Base-by-base conservation (phyloP, 2,329 filamentous ascomycete genomes). In the Ustulina deusta region DNA sequence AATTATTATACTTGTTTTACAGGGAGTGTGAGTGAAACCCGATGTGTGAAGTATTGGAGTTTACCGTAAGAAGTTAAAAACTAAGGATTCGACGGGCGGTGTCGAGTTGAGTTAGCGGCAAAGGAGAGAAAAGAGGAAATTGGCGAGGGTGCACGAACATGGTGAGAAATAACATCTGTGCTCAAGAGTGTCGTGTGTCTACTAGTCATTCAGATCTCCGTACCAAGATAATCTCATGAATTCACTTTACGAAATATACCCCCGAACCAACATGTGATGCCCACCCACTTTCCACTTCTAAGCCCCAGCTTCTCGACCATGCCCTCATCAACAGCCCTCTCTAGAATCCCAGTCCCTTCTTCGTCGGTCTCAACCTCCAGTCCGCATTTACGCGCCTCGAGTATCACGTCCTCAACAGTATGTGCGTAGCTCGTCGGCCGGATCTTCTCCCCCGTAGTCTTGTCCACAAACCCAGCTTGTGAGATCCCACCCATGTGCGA, bases 271-370 rank as follows among this genome's bases (percentile, higher is more conserved):
- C 86, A 84, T 55, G 76, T 82, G 51, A 84, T 83, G 72, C 78
- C 87, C 72, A 90, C 82, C 89, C 89, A 92, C 68, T 92, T 91
- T 73, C 78, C 81, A 29, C 90, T 88, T 42, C 89, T 85, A 62
- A 81, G 81, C 2, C 91, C 90, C 52, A 91, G 81, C 56, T 78
- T 79, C 72, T 84, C 84, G n/a, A 85, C 85, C 83, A 90, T 84
- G 0, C 82, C 82, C 65, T 86, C 82, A 76, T 85, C 75, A 78
- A 88, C 78, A 55, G 75, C 78, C 76, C 77, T 81, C 76, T 87
- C 83, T 49, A 75, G 61, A 4, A 80, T 58, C 7, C 59, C 64
- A 13, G 48, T 68, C 74, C 76, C 79, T 6, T 79, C 55, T 32
- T 48, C 62, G 6, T 68, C 70, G 75, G 75, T 78, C 15, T 79